Conservation (phyloP, 2,329 filamentous ascomycete species). For the Paraphoma sp. region DNA sequence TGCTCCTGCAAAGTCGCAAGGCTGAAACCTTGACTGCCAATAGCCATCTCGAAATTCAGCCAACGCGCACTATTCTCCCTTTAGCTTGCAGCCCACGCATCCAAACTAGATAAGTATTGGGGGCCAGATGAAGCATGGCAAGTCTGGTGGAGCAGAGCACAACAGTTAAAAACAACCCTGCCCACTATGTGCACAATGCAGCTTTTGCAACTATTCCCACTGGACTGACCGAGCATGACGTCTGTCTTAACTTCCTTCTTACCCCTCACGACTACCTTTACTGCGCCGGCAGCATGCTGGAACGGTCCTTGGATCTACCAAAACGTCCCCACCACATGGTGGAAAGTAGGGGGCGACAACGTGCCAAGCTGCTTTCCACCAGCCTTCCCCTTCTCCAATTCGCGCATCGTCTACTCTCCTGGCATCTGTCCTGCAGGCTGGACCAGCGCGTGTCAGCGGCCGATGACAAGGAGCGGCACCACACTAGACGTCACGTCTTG, state of each 20-base stretch:
- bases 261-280: conserved; percentile 9
- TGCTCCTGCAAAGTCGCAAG: neutral
- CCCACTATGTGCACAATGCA: neutral
- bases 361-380: conserved; percentile 3
- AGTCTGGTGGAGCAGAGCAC: neutral
- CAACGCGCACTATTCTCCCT: neutral
- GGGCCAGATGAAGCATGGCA: too few species aligned
- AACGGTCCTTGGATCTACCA: neutral
- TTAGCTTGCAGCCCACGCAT: neutral
- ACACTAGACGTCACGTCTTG: neutral
- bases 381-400: conserved; percentile 1
- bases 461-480: neutral
- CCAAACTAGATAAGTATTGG: neutral
- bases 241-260: neutral
- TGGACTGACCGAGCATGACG: neutral
- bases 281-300: conserved; percentile 2
- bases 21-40: neutral
- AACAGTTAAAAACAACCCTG: neutral
- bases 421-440: conserved; percentile 5
- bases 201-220: neutral
- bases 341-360: neutral
- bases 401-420: conserved; percentile 4
- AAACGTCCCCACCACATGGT: conserved; percentile 2
- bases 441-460: conserved; percentile 4
- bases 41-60: neutral